Percentiles rank a stretch among this genome's conserved stretches.
These are phyloP conservation scores for Centrapalus pauciflorus DNA, from an alignment of 129 eudicot species.

Conservation along the genomic window DNA sequence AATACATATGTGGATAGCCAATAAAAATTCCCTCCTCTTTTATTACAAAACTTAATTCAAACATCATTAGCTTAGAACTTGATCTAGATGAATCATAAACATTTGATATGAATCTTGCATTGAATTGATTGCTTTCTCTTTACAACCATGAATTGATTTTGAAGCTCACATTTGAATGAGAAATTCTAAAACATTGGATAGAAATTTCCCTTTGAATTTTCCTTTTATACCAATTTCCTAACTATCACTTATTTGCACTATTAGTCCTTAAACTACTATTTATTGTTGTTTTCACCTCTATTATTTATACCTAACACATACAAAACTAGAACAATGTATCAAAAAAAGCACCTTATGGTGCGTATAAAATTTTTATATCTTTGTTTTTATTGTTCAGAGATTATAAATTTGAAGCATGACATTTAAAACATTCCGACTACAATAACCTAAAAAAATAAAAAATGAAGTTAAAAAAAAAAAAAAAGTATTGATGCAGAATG, in stretches of 20 bases:
- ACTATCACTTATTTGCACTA: too few relatives aligned
- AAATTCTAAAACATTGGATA: too few relatives aligned
- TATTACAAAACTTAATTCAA: neutral
- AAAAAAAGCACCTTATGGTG: conserved; percentile 1
- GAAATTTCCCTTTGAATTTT: too few relatives aligned
- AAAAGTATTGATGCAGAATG: neutral
- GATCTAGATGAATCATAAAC: neutral
- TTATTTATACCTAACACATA: too few relatives aligned
- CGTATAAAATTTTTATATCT: neutral
- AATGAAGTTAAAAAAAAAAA: neutral
- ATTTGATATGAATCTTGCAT: too few relatives aligned
- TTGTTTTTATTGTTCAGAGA: neutral
- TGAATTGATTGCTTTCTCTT: too few relatives aligned
- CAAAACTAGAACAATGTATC: neutral
- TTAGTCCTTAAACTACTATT: too few relatives aligned
- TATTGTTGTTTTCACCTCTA: too few relatives aligned
- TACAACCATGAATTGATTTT: too few relatives aligned
- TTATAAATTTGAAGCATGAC: neutral
- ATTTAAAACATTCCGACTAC: neutral
- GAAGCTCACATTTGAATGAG: too few relatives aligned
- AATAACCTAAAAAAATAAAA: neutral
- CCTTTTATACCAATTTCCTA: too few relatives aligned
- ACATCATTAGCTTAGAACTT: neutral
- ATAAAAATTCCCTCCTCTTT: neutral
- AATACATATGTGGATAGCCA: neutral